Evolutionary conservation across 306 rosid species (phyloP), one percentile per base, ranked within the genome.

Genomic region (Phaseolus lunatus): DNA sequence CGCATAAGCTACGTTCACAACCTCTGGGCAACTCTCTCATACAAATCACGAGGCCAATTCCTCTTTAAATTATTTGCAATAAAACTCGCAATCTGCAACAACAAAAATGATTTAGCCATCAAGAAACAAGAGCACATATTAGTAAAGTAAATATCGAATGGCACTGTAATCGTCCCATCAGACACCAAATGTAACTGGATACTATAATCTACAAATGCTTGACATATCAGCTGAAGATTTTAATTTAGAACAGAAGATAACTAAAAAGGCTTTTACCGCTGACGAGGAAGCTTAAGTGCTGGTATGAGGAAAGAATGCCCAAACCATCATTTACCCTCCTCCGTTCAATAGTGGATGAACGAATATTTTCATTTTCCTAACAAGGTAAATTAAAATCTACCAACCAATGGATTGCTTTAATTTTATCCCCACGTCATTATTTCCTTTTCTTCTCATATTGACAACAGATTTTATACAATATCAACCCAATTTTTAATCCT

Each of bases 31-130:
- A 92, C 92, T 80, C 93, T 95, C 70, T 92, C 97, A 0, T 88
- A 95, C 86, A 95, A 85, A 84, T 95, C 99, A 5, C 90, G 92
- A 13, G 99, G 99, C 99, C 97, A 95, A 37, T 92, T 92, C 85
- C 96, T 85, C 49, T 80, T 92, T 35, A 89, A 79, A 75, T 95
- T 95, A 72, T 90, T 95, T 18, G 99, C 99, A 75, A 95, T 89
- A 78, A 95, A 92, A 82, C 81, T 88, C 18, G 96, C 91, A 81
- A 95, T 95, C 99, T 95, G 92, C 94, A 76, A 35, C 80, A 76
- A 53, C n/a, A 29, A n/a, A 33, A 57, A 23, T 56, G 15, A 73
- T 47, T 52, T 50, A 67, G 59, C 18, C 18, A 73, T 80, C 37
- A 75, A 26, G 63, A 59, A 65, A 58, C 45, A 70, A 70, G 10